A percentile compares a stretch with the other conserved stretches of the same genome.
These are phyloP conservation scores for Priceomyces castillae DNA, from an alignment of 805 yeast species.

Conservation along the genomic window DNA sequence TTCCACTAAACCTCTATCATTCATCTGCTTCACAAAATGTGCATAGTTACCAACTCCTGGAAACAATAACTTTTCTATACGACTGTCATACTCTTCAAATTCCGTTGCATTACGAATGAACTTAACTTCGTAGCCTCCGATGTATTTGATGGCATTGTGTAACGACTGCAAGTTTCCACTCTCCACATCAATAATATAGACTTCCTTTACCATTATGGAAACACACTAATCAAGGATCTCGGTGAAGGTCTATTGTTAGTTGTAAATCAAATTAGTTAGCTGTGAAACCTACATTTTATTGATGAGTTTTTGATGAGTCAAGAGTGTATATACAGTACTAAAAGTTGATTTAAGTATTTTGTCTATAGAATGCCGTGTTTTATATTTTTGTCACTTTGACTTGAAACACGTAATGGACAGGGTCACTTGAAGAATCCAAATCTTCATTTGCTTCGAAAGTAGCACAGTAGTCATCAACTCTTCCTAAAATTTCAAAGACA, in stretches of 20 bases:
- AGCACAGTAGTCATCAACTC: slow-evolving; percentile 25
- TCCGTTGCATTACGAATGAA: slow-evolving; percentile 61
- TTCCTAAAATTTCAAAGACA: slow-evolving; percentile 34
- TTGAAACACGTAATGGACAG: slow-evolving; percentile 21
- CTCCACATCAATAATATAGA: slow-evolving; percentile 87
- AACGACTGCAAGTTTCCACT: slow-evolving; percentile 92
- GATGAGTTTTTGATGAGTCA: slow-evolving; percentile 4
- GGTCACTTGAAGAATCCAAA: slow-evolving; percentile 8
- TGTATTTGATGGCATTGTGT: slow-evolving; percentile 74
- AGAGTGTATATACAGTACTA: slow-evolving; percentile 1
- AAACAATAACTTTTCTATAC: slow-evolving; percentile 61
- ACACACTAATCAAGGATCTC: neutral
- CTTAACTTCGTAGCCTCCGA: slow-evolving; percentile 64
- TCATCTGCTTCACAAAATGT: slow-evolving; percentile 77
- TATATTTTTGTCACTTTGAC: slow-evolving; percentile 23
- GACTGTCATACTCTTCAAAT: slow-evolving; percentile 36
- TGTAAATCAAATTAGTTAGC: neutral
- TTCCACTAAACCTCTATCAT: slow-evolving; percentile 55
- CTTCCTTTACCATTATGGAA: slow-evolving; percentile 17
- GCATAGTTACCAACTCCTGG: slow-evolving; percentile 99
- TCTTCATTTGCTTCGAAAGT: slow-evolving; percentile 13
- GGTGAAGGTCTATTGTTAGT: neutral
- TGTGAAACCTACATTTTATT: neutral
- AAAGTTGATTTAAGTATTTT: neutral
- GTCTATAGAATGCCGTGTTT: neutral